phyloP scores from a whole-genome alignment of 2,329 filamentous ascomycete genomes.

The Westerdykella sp. region DNA sequence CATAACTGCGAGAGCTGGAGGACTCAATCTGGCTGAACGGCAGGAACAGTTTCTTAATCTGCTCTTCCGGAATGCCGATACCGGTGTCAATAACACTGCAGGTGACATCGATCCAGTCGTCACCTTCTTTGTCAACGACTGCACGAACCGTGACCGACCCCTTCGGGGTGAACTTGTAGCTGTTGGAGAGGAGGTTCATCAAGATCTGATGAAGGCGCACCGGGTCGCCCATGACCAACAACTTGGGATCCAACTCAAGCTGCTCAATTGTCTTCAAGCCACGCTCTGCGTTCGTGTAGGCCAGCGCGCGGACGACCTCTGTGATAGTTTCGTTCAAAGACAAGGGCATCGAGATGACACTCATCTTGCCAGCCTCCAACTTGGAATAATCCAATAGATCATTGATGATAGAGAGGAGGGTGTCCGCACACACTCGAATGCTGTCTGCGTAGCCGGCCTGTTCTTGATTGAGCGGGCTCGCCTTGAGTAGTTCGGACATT shows the following conservation, averaged over 20 bases:
- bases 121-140: slow-evolving; percentile 63
- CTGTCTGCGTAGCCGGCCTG: slow-evolving; percentile 59
- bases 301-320: slow-evolving; percentile 57
- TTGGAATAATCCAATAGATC: slow-evolving; percentile 50
- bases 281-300: slow-evolving; percentile 57
- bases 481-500: slow-evolving; percentile 57
- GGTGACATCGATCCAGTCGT: slow-evolving; percentile 65
- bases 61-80: slow-evolving; percentile 79
- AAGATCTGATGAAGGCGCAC: slow-evolving; percentile 48
- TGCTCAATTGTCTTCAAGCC: slow-evolving; percentile 54
- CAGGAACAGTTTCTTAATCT: slow-evolving; percentile 78
- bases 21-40: slow-evolving; percentile 91
- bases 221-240: slow-evolving; percentile 48
- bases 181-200: slow-evolving; percentile 85
- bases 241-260: slow-evolving; percentile 49
- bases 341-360: slow-evolving; percentile 54
- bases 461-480: slow-evolving; percentile 50
- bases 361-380: slow-evolving; percentile 50
- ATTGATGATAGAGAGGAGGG: slow-evolving; percentile 48
- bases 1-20: slow-evolving; percentile 84
- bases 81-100: slow-evolving; percentile 87
- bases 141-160: slow-evolving; percentile 82
- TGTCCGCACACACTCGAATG: slow-evolving; percentile 58
- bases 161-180: slow-evolving; percentile 85
- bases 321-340: slow-evolving; percentile 53